Conservation (phyloP, 345 rosid genomes). For the Acer yangbiense region DNA sequence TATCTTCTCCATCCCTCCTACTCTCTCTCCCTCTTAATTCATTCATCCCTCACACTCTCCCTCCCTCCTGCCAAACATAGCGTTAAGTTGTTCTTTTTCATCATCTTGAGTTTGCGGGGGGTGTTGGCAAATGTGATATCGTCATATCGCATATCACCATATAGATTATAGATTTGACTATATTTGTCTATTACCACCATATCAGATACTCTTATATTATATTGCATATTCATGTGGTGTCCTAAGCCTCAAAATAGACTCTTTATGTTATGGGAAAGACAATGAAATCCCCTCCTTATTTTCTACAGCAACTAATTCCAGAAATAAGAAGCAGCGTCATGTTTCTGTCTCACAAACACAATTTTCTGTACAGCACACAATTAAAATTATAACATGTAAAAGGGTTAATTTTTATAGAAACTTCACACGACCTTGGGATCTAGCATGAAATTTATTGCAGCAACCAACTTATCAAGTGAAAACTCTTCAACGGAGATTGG, state of each 20-base stretch:
- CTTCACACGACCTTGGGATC: slow-evolving; percentile 39
- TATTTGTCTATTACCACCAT: neutral
- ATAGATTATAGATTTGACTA: neutral
- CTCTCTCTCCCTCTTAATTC: too few species aligned
- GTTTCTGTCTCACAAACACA: too few species aligned
- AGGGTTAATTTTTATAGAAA: neutral
- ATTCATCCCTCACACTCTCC: too few species aligned
- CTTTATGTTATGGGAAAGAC: neutral
- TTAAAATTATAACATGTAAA: neutral
- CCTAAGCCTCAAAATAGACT: neutral
- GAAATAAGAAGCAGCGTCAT: neutral
- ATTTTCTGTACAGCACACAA: neutral
- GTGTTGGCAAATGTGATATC: neutral
- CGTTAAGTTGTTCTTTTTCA: neutral
- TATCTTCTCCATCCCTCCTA: too few species aligned
- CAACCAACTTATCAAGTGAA: slow-evolving; percentile 49
- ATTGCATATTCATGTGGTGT: neutral
- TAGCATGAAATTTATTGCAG: slow-evolving; percentile 54
- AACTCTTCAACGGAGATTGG: slow-evolving; percentile 57
- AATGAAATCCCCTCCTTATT: neutral
- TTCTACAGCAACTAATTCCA: neutral
- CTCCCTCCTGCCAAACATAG: too few species aligned
- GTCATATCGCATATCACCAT: neutral
- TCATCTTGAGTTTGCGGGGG: neutral
- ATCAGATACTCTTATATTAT: neutral